A percentile compares a stretch with the other conserved stretches of the same genome.
Evolutionary conservation across 306 rosid species (phyloP).

Genomic region (Alnus glutinosa): DNA sequence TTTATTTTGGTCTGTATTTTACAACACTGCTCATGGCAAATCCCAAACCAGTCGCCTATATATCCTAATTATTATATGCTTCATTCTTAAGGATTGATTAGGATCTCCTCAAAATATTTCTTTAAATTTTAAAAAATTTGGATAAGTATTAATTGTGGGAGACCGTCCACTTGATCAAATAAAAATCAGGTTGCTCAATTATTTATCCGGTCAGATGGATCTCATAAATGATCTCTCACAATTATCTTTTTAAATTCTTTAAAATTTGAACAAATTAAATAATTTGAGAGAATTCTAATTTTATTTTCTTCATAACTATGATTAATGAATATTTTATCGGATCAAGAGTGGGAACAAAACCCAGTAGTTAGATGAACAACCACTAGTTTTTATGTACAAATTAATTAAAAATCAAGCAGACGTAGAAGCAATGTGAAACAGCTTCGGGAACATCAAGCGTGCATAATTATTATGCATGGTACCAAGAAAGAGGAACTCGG

Average conservation of each 20-base stretch:
- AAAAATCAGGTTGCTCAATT: too few species aligned
- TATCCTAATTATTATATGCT: constrained; percentile 35
- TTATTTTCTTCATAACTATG: not conserved
- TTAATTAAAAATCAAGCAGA: constrained; percentile 32
- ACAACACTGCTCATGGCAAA: not conserved
- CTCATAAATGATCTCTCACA: too few species aligned
- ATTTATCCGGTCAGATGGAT: too few species aligned
- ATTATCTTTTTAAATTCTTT: too few species aligned
- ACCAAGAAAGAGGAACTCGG: constrained; percentile 55
- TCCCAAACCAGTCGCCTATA: constrained; percentile 4
- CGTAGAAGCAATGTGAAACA: constrained; percentile 44
- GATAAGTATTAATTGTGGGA: too few species aligned
- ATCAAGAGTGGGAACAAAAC: constrained; percentile 45
- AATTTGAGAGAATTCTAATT: too few species aligned
- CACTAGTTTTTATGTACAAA: constrained; percentile 8
- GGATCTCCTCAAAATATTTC: too few species aligned
- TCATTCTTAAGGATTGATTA: not conserved
- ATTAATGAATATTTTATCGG: constrained; percentile 16
- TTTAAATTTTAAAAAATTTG: too few species aligned
- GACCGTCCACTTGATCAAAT: too few species aligned
- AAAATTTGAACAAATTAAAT: too few species aligned
- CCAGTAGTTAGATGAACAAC: constrained; percentile 57
- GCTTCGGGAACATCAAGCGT: constrained; percentile 64
- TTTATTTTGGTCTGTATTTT: not conserved
- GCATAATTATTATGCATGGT: constrained; percentile 37